Evolutionary conservation across 2,329 filamentous ascomycete species (phyloP), one percentile per base, ranked within the genome.

Genomic region (Falciphora oryzae): DNA sequence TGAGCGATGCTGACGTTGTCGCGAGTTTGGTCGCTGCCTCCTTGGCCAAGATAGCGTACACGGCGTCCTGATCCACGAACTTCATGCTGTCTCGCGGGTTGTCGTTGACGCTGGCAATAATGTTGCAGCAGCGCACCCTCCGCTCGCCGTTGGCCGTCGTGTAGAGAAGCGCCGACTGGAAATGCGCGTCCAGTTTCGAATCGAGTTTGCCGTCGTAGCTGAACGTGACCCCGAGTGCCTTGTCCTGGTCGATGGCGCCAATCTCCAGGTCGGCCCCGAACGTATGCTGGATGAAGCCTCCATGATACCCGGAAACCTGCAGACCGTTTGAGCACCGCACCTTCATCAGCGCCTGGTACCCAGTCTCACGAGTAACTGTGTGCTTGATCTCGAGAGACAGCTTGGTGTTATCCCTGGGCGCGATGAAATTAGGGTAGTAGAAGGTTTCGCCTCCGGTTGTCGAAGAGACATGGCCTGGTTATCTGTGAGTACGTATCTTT

Each of bases 171-270:
- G 95, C 95, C 28, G 91, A 92, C 75, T 99, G 95, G 83, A 99
- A 99, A 78, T 99, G 95, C 10, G 94, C 94, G 76, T 99, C 95
- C 28, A 98, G 84, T 77, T 97, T 97, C 5, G 92, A 82, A 76
- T 99, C 95, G n/a, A 99, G 85, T 78, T 98, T 98, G 66, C 95
- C 95, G 73, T 99, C 95, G 75, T 99, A 96, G 71, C 86, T 91
- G 75, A 99, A 99, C 61, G 92, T 89, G 14, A 98, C 91, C 3
- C 89, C 91, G 69, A 99, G 84, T 13, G 94, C 92, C 79, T 97
- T 97, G 77, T 99, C 95, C 27, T 92, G 89, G 74, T 98, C 95
- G 63, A 98, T 88, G 63, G 91, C 86, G 32, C 95, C 95, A 71
- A 99, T 91, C 74, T 99, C 93, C 59, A 99, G 85, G 76, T 99